Conservation (phyloP, 257 asterid species). For the Scutellaria minor region DNA sequence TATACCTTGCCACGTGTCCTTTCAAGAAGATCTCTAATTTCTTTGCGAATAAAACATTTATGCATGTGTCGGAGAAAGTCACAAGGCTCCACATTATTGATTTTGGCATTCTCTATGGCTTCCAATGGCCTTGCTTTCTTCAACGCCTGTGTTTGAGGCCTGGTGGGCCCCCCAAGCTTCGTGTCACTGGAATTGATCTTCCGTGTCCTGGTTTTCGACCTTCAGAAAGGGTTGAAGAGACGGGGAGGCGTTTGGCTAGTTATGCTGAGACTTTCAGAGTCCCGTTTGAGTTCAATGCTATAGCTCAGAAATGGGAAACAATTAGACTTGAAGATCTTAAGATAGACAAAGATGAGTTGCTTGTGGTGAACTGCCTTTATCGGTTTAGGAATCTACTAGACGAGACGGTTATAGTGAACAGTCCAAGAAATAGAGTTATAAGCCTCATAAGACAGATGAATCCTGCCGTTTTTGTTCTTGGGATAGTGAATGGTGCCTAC, state of each 20-base stretch:
- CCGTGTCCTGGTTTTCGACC: slow-evolving; percentile 61
- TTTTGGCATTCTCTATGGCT: slow-evolving; percentile 62
- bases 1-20: slow-evolving; percentile 50
- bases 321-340: slow-evolving; percentile 49
- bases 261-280: slow-evolving; percentile 51
- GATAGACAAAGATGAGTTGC: slow-evolving; percentile 46
- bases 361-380: slow-evolving; percentile 49
- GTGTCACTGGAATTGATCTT: slow-evolving; percentile 58
- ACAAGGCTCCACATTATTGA: slow-evolving; percentile 54
- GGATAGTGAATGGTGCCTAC: slow-evolving; percentile 52
- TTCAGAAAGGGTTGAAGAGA: slow-evolving; percentile 53
- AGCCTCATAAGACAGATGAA: slow-evolving; percentile 45
- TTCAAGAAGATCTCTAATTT: slow-evolving; percentile 50
- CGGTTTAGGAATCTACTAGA: slow-evolving; percentile 50
- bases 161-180: slow-evolving; percentile 59
- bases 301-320: slow-evolving; percentile 63
- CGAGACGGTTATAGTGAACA: slow-evolving; percentile 51
- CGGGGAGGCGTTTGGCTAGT: slow-evolving; percentile 52
- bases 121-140: slow-evolving; percentile 59
- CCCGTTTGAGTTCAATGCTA: slow-evolving; percentile 56
- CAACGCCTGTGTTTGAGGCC: slow-evolving; percentile 49
- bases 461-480: slow-evolving; percentile 48
- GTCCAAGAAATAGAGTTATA: slow-evolving; percentile 55
- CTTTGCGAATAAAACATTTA: slow-evolving; percentile 51
- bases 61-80: slow-evolving; percentile 42